Conservation (phyloP, 257 asterid species). For the Solanum sejunctum region DNA sequence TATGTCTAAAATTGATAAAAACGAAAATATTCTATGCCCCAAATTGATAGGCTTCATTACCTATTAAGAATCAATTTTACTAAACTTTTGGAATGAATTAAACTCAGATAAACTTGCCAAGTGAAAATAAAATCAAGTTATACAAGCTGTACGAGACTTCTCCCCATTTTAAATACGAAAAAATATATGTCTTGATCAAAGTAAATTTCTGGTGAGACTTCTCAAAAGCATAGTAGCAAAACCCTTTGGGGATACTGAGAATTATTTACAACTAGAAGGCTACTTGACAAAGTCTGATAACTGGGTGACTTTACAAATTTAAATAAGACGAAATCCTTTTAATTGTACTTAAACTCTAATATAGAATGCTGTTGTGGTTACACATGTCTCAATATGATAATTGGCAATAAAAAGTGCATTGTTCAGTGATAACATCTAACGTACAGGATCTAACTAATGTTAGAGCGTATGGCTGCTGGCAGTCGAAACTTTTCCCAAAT, state of each 20-base stretch:
- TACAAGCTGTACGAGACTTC: background rate
- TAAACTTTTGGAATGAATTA: background rate
- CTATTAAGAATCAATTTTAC: background rate
- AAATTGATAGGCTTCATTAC: background rate
- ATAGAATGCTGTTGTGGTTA: background rate
- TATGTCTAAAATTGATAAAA: background rate
- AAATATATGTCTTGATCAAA: background rate
- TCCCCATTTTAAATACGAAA: background rate
- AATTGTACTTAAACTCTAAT: background rate
- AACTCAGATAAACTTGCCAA: background rate
- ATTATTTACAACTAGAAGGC: background rate
- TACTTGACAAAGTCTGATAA: background rate
- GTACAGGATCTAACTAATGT: background rate
- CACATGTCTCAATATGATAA: background rate
- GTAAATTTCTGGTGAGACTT: background rate
- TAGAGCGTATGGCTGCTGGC: background rate
- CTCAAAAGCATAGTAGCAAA: background rate
- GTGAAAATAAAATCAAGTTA: background rate
- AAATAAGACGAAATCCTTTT: background rate
- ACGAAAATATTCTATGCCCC: background rate
- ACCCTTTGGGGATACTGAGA: background rate
- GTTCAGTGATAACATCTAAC: background rate
- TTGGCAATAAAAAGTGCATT: background rate
- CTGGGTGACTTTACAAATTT: background rate
- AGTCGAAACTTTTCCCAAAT: background rate